These are phyloP conservation scores for Plasmodium inui DNA, from an alignment of 169 alveolate species.

Conservation along the genomic window DNA sequence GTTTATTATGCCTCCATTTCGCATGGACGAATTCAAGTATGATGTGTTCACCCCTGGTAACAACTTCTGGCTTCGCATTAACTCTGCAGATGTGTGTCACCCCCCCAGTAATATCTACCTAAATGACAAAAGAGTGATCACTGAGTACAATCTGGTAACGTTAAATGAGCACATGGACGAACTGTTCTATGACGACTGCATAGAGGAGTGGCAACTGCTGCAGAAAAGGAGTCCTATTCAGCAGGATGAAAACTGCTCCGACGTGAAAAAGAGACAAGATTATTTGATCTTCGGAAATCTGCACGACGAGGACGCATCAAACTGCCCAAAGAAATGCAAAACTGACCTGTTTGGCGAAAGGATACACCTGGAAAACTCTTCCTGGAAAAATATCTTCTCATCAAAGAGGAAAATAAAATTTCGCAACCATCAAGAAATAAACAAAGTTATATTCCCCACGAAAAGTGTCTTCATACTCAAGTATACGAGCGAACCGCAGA, in stretches of 20 bases:
- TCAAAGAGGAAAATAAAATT: conserved; percentile 14
- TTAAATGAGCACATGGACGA: conserved; percentile 16
- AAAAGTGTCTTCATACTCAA: conserved; percentile 15
- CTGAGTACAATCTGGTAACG: conserved; percentile 21
- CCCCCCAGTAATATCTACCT: conserved; percentile 4
- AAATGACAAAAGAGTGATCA: conserved; percentile 18
- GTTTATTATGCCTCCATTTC: conserved; percentile 33
- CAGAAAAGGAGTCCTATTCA: neutral
- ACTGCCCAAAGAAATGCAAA: neutral
- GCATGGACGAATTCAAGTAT: conserved; percentile 6
- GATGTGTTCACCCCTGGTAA: conserved; percentile 13
- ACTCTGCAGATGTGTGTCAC: neutral
- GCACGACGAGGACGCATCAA: conserved; percentile 4
- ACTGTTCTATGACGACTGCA: conserved; percentile 21
- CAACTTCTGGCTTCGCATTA: conserved; percentile 15
- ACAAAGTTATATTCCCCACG: conserved; percentile 19
- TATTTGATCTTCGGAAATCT: conserved; percentile 16
- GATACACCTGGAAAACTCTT: neutral
- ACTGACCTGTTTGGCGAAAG: neutral
- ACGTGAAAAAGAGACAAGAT: neutral
- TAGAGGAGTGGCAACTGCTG: conserved; percentile 26
- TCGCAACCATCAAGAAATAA: conserved; percentile 13
- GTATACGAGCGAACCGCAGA: neutral
- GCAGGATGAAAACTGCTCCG: neutral
- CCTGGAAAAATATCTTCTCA: conserved; percentile 2